Evolutionary conservation across 1,284 basidiomycete species (phyloP).

Genomic region (Amanita bisporigera): DNA sequence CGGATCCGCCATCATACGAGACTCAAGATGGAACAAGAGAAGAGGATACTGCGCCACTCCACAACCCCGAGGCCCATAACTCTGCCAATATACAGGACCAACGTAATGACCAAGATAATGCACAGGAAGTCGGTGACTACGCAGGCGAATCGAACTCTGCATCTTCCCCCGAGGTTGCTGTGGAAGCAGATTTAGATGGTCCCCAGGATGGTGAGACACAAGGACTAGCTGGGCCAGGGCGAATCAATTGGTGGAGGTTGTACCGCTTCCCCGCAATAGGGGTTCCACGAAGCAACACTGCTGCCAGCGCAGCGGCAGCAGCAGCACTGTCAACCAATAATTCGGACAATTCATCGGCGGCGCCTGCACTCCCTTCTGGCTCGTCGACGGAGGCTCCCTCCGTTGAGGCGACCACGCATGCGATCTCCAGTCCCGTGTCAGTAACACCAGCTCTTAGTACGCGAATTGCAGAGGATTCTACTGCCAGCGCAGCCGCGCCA

Average conservation of each 20-base stretch:
- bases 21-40: background rate
- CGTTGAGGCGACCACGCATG: slow-evolving; percentile 15
- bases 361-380: slow-evolving; percentile 6
- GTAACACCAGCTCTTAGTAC: background rate
- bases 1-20: background rate
- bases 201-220: slow-evolving; percentile 19
- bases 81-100: background rate
- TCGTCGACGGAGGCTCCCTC: slow-evolving; percentile 12
- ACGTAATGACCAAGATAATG: background rate
- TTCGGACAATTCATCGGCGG: slow-evolving; percentile 3
- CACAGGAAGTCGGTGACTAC: background rate
- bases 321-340: slow-evolving; percentile 10
- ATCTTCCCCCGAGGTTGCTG: background rate
- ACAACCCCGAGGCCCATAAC: background rate
- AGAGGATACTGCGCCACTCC: background rate
- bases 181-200: slow-evolving; percentile 9
- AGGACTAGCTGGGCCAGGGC: slow-evolving; percentile 27
- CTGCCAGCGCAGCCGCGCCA: slow-evolving; percentile 21
- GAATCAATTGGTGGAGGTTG: slow-evolving; percentile 81
- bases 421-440: background rate
- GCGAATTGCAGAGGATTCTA: slow-evolving; percentile 17
- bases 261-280: slow-evolving; percentile 74
- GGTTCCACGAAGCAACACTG: slow-evolving; percentile 18
- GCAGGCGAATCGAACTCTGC: background rate
- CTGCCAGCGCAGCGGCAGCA: slow-evolving; percentile 6